These are phyloP conservation scores for Alloascoidea africana DNA, from an alignment of 805 yeast genomes.

Conservation along the genomic window DNA sequence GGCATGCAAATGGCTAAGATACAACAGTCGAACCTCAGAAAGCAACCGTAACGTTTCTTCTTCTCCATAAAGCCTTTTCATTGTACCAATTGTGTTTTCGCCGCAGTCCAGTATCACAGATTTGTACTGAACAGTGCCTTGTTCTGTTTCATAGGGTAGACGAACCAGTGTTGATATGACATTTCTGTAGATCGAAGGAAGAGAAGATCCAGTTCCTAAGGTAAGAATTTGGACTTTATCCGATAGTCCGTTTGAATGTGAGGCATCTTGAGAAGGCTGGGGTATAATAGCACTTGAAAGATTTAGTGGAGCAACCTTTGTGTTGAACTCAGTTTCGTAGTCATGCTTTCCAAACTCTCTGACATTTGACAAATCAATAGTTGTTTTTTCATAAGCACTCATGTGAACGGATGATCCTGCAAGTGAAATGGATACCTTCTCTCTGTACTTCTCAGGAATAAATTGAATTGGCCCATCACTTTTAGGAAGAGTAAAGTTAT, in stretches of 20 bases:
- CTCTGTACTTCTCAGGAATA: neutral
- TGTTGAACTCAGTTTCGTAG: neutral
- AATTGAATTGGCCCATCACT: neutral
- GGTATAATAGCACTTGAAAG: neutral
- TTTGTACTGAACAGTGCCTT: constrained; percentile 16
- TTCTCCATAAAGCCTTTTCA: constrained; percentile 45
- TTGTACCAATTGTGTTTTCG: constrained; percentile 71
- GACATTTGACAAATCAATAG: too few relatives aligned
- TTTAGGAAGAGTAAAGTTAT: constrained; percentile 24
- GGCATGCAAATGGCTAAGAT: constrained; percentile 86
- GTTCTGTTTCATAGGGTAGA: constrained; percentile 29
- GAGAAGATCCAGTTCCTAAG: constrained; percentile 86
- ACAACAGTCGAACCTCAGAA: constrained; percentile 47
- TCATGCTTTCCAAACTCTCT: neutral
- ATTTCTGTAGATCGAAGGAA: constrained; percentile 75
- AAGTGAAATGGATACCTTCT: too few relatives aligned
- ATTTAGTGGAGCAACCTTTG: neutral
- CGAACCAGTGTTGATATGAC: constrained; percentile 72
- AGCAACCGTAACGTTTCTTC: constrained; percentile 28
- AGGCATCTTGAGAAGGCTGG: neutral
- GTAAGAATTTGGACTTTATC: constrained; percentile 48
- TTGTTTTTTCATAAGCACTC: too few relatives aligned
- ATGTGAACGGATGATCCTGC: neutral
- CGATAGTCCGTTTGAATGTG: neutral
- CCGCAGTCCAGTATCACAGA: constrained; percentile 81